A percentile compares a stretch with the other conserved stretches of the same genome.
These are phyloP conservation scores for Ilex asprella DNA, from an alignment of 257 asterid genomes.

Conservation along the genomic window DNA sequence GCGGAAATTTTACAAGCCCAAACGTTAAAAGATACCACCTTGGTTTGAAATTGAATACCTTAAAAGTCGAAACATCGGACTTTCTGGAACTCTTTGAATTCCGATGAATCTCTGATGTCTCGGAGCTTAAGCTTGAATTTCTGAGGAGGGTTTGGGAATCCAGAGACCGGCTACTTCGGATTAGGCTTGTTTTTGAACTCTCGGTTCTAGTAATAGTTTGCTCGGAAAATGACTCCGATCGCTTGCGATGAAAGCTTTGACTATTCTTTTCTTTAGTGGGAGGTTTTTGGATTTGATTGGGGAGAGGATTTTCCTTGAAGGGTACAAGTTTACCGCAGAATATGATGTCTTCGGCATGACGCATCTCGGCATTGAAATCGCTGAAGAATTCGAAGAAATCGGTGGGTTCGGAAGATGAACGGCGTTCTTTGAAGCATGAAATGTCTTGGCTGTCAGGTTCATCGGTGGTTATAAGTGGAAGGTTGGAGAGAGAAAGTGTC, in stretches of 20 bases:
- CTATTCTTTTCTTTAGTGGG: neutral
- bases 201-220: neutral
- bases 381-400: constrained; percentile 7
- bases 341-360: constrained; percentile 18
- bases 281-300: neutral
- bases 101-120: neutral
- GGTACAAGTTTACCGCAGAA: constrained; percentile 15
- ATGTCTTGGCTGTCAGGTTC: no score
- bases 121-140: neutral
- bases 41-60: constrained; percentile 4
- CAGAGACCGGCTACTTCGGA: constrained; percentile 1
- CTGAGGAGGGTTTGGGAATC: neutral
- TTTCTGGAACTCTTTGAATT: no score
- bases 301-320: neutral
- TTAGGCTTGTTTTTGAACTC: neutral
- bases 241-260: neutral
- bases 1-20: constrained; percentile 10
- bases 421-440: no score
- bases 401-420: no score
- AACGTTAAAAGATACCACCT: constrained; percentile 8
- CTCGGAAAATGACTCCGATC: constrained; percentile 7
- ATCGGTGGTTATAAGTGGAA: no score
- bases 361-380: constrained; percentile 10
- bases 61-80: no score
- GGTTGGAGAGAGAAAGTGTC: no score